Conservation (phyloP, 495 filamentous ascomycete species). For the Aspergillus nidulans region DNA sequence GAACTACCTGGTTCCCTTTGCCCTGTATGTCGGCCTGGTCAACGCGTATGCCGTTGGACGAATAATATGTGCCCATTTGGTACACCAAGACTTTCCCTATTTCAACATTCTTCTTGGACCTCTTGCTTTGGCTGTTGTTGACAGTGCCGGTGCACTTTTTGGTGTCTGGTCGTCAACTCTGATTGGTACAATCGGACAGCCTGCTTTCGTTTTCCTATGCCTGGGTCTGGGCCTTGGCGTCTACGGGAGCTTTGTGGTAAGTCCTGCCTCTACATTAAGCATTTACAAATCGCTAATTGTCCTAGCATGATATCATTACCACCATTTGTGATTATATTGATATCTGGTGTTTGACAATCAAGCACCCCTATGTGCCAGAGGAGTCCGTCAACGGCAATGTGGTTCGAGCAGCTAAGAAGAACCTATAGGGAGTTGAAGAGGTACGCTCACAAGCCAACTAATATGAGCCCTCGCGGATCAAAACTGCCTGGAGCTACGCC, state of each 20-base stretch:
- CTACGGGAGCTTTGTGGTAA: conserved; percentile 90
- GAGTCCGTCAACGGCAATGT: conserved; percentile 21
- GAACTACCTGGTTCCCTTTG: conserved; percentile 80
- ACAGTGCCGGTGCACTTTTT: conserved; percentile 67
- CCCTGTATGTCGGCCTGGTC: conserved; percentile 77
- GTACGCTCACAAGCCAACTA: conserved; percentile 13
- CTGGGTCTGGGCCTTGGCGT: conserved; percentile 77
- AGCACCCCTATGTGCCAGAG: conserved; percentile 50
- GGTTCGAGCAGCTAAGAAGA: conserved; percentile 31
- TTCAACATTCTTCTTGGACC: conserved; percentile 69
- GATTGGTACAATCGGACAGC: conserved; percentile 69
- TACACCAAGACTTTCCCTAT: conserved; percentile 80
- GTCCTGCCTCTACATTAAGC: conserved; percentile 14
- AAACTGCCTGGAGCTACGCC: neutral
- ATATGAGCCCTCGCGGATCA: neutral
- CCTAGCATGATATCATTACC: conserved; percentile 78
- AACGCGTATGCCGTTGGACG: conserved; percentile 93
- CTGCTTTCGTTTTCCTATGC: conserved; percentile 80
- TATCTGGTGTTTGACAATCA: conserved; percentile 97
- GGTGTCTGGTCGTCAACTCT: conserved; percentile 77
- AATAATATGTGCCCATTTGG: conserved; percentile 91
- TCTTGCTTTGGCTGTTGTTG: conserved; percentile 69
- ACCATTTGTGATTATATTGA: conserved; percentile 97
- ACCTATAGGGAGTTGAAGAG: conserved; percentile 8
- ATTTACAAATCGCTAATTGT: conserved; percentile 3